Evolutionary conservation across 2,329 filamentous ascomycete genomes (phyloP), one percentile per base, ranked within the genome.

Genomic region (Diaporthe aspalathi): DNA sequence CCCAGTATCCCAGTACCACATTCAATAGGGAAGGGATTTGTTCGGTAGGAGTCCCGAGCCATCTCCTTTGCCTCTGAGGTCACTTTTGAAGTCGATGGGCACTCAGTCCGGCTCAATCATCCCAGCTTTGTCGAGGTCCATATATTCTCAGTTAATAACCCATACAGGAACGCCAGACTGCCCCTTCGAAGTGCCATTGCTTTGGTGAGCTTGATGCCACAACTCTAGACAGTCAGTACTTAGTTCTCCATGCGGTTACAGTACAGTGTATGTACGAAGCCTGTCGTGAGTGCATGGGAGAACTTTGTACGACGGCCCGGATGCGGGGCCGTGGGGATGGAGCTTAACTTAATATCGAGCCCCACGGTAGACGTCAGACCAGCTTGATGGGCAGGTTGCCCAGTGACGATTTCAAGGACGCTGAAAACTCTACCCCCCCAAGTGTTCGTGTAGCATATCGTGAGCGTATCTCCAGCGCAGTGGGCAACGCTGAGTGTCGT

Each of bases 291-390:
- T 50, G 45, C 45, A 38, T 50, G 27, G 45, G 60, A 50, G 45
- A 49, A 63, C 57, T 43, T 35, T 49, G 57, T 43, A 2, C 20
- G 32, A 24, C 43, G 60, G 60, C 60, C 60, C 29, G 20, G 60
- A 45, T 50, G 49, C 60, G 43, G 43, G 29, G 12, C 27, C 7
- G 60, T 35, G 60, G 45, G 43, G 29, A 38, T 17, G 60, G 60
- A 65, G n/a, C 43, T 50, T 49, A 65, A 65, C 60, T 38, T 38
- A 38, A 65, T 65, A 27, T 65, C n/a, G 14, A 49, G 45, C 60
- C 29, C 29, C 60, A 50, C 60, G 14, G 20, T 14, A 63, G 43
- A 49, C 60, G 57, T 49, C 43, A 63, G 27, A 63, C 40, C 40
- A 29, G 24, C 43, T 49, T 35, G 56, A 32, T 5, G n/a, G n/a